Percentiles rank a stretch among this genome's conserved stretches.
These are phyloP conservation scores for Penicillium sp. DNA, from an alignment of 2,329 filamentous ascomycete species.

Conservation along the genomic window DNA sequence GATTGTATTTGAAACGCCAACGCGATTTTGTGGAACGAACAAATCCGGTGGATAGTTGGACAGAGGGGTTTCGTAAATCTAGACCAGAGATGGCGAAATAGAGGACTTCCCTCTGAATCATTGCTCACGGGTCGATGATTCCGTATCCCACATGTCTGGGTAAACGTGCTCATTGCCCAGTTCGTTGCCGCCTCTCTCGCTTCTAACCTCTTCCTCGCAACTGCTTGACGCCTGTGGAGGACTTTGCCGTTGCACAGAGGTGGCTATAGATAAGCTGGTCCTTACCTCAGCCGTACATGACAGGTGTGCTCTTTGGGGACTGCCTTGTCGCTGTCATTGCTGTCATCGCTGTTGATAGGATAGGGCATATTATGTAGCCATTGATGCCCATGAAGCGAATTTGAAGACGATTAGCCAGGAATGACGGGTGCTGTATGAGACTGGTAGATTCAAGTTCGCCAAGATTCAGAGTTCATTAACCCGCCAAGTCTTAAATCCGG, in stretches of 20 bases:
- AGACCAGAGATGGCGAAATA: too few relatives aligned
- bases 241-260: background rate
- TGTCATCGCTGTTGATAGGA: background rate
- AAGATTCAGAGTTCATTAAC: background rate
- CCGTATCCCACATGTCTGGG: slow-evolving; percentile 55
- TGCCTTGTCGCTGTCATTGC: background rate
- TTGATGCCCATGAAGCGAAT: background rate
- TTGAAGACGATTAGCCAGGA: background rate
- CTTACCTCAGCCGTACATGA: background rate
- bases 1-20: too few relatives aligned
- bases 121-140: slow-evolving; percentile 39
- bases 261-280: background rate
- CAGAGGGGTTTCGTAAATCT: too few relatives aligned
- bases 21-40: too few relatives aligned
- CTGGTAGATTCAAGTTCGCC: background rate
- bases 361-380: background rate
- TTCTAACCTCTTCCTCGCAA: slow-evolving; percentile 59
- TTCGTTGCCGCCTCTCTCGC: slow-evolving; percentile 61
- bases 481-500: slow-evolving; percentile 3
- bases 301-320: background rate
- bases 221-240: background rate
- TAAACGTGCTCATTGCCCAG: slow-evolving; percentile 60
- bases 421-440: background rate
- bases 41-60: too few relatives aligned
- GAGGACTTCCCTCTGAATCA: too few relatives aligned